phyloP scores from a whole-genome alignment of 2,329 filamentous ascomycete species.

The Talaromyces sp. region DNA sequence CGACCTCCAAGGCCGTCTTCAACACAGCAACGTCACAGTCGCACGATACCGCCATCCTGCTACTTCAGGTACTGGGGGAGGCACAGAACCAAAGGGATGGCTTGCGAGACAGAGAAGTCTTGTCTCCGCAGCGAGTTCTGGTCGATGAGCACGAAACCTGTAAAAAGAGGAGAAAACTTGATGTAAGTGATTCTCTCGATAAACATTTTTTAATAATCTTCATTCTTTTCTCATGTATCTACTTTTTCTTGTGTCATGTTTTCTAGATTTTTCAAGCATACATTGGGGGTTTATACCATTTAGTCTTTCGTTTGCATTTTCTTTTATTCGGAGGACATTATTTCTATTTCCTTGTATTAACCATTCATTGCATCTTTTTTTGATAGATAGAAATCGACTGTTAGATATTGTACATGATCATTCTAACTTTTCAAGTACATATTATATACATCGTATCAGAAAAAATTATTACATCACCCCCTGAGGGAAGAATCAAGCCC shows the following conservation, averaged over 20 bases:
- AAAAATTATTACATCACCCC: background rate
- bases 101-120: constrained; percentile 44
- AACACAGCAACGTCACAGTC: constrained; percentile 41
- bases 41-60: constrained; percentile 38
- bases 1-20: constrained; percentile 45
- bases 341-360: background rate
- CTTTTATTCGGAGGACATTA: background rate
- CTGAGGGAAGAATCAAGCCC: constrained; percentile 45
- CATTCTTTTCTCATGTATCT: constrained; percentile 1
- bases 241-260: background rate
- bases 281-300: constrained; percentile 11
- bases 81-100: constrained; percentile 43
- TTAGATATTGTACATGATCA: constrained; percentile 1
- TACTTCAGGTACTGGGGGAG: constrained; percentile 23
- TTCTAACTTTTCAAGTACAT: constrained; percentile 3
- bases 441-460: constrained; percentile 1
- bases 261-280: constrained; percentile 3
- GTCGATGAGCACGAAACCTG: background rate
- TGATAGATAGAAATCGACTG: background rate
- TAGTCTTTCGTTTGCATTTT: constrained; percentile 7
- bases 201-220: background rate
- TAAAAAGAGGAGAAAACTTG: background rate
- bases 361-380: background rate
- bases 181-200: background rate
- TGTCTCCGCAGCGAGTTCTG: constrained; percentile 32